A percentile compares a stretch with the other conserved stretches of the same genome.
Evolutionary conservation across 352 stramenopile species (phyloP).

Genomic region (Globisporangium takayamanum): DNA sequence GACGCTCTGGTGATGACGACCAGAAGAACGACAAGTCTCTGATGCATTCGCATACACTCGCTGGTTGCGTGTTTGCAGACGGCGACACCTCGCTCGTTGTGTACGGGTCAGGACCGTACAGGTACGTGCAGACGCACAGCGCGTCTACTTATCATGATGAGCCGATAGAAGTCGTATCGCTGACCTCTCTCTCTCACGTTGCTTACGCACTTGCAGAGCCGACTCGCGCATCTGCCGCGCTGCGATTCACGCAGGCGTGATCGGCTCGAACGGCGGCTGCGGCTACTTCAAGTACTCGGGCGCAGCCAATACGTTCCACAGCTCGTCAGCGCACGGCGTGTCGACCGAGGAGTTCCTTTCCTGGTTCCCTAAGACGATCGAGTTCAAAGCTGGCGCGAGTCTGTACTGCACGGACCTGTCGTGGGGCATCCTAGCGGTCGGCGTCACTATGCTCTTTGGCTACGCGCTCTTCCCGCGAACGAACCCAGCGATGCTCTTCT

Average conservation of each 20-base stretch:
- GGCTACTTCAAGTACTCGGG: conserved; percentile 18
- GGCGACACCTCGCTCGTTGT: conserved; percentile 56
- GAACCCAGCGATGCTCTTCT: conserved; percentile 40
- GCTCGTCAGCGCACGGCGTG: conserved; percentile 46
- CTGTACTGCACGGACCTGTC: conserved; percentile 63
- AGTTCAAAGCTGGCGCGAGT: conserved; percentile 54
- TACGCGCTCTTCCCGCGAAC: conserved; percentile 43
- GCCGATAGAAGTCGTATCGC: not conserved
- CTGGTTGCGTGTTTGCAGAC: conserved; percentile 23
- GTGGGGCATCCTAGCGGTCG: conserved; percentile 56
- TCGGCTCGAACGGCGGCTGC: conserved; percentile 63
- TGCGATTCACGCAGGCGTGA: conserved; percentile 68
- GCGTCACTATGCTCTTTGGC: conserved; percentile 28
- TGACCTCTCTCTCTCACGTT: not conserved
- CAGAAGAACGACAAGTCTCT: not conserved
- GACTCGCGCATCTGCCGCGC: conserved; percentile 80
- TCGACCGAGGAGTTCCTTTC: conserved; percentile 39
- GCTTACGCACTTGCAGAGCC: conserved; percentile 21
- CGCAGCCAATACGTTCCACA: conserved; percentile 33
- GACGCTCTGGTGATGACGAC: not conserved
- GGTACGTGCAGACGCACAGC: conserved; percentile 13
- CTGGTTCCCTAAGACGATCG: conserved; percentile 82
- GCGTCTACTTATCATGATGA: not conserved
- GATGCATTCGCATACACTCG: not conserved
- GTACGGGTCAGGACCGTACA: conserved; percentile 61